phyloP scores from a whole-genome alignment of 2,329 filamentous ascomycete genomes.

The Neurospora sp. region DNA sequence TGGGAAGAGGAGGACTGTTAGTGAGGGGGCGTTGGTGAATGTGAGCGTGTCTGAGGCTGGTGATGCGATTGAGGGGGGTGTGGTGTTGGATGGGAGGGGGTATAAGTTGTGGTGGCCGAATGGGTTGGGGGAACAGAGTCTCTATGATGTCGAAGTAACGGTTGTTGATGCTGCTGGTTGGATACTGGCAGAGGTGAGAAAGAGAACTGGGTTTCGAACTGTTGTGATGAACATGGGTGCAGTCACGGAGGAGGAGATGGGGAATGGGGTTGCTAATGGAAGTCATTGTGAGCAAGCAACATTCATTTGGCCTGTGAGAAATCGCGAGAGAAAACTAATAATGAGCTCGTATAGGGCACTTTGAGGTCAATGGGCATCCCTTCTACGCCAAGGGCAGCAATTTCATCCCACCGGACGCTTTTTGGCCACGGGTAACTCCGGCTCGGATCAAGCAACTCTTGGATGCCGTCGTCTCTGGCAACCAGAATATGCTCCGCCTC shows the following conservation, averaged over 20 bases:
- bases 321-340: slow-evolving; percentile 25
- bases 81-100: slow-evolving; percentile 29
- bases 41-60: slow-evolving; percentile 24
- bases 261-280: slow-evolving; percentile 37
- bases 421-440: slow-evolving; percentile 50
- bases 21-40: slow-evolving; percentile 28
- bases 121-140: slow-evolving; percentile 44
- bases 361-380: slow-evolving; percentile 54
- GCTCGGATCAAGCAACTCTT: slow-evolving; percentile 42
- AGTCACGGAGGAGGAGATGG: slow-evolving; percentile 42
- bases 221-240: slow-evolving; percentile 48
- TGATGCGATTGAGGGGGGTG: slow-evolving; percentile 38
- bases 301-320: slow-evolving; percentile 15
- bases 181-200: slow-evolving; percentile 35
- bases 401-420: slow-evolving; percentile 52
- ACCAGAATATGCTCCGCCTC: slow-evolving; percentile 56
- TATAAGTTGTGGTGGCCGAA: slow-evolving; percentile 53
- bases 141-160: slow-evolving; percentile 46
- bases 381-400: slow-evolving; percentile 58
- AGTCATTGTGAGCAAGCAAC: slow-evolving; percentile 34
- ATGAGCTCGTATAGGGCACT: slow-evolving; percentile 43
- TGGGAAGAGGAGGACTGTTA: slow-evolving; percentile 27
- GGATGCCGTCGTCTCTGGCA: slow-evolving; percentile 43
- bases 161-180: slow-evolving; percentile 28
- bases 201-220: slow-evolving; percentile 50